phyloP scores from a whole-genome alignment of 2,329 filamentous ascomycete genomes.

The Pseudogymnoascus sp. region DNA sequence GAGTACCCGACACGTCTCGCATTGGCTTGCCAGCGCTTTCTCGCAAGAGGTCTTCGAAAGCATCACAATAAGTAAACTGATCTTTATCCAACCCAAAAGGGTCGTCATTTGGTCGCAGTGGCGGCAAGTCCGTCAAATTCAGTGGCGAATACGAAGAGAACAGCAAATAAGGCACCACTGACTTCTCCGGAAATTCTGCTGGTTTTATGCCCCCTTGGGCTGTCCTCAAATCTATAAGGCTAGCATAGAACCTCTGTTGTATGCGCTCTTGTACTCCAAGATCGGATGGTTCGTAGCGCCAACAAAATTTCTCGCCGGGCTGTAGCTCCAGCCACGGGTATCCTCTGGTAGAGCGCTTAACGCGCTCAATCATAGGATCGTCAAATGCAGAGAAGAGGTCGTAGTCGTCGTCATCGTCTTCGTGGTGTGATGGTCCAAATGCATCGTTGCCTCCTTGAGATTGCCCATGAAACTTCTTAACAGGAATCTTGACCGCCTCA shows the following conservation, averaged over 20 bases:
- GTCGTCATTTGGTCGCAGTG: neutral
- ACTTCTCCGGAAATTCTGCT: slow-evolving; percentile 15
- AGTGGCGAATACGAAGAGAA: slow-evolving; percentile 28
- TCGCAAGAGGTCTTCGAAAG: slow-evolving; percentile 26
- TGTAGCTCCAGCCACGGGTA: neutral
- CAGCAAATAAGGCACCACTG: slow-evolving; percentile 26
- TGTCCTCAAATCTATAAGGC: neutral
- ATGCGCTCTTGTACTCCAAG: neutral
- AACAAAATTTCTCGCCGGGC: neutral
- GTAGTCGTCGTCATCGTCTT: slow-evolving; percentile 6
- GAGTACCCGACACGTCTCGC: neutral
- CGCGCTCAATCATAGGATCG: neutral
- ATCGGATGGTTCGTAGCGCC: neutral
- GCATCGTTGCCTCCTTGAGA: neutral
- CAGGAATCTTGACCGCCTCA: slow-evolving; percentile 13
- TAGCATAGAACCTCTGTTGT: neutral
- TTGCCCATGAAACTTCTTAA: slow-evolving; percentile 12
- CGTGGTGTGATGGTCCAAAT: neutral
- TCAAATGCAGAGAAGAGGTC: slow-evolving; percentile 1
- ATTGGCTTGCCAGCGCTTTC: slow-evolving; percentile 12
- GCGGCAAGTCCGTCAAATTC: slow-evolving; percentile 12
- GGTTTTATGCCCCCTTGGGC: neutral
- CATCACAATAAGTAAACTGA: slow-evolving; percentile 21
- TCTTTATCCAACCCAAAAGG: neutral
- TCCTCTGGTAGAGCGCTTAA: neutral